Evolutionary conservation across 352 stramenopile species (phyloP).

Genomic region (Phytophthora capsici): DNA sequence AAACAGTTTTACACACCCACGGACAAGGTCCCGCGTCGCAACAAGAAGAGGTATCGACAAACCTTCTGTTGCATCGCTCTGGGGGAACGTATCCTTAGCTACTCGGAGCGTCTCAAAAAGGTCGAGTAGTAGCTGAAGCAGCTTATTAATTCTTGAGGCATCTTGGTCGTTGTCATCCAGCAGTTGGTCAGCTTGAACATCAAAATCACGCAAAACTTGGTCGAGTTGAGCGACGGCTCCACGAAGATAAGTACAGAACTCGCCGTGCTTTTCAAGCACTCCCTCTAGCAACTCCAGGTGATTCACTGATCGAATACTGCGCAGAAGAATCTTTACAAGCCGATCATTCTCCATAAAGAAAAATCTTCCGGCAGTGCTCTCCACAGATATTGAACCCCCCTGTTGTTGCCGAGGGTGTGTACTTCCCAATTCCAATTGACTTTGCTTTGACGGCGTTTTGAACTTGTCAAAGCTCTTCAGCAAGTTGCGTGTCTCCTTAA

Average conservation of each 20-base stretch:
- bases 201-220: slow-evolving; percentile 40
- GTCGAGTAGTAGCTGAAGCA: slow-evolving; percentile 35
- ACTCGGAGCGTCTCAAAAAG: slow-evolving; percentile 31
- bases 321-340: slow-evolving; percentile 72
- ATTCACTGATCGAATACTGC: slow-evolving; percentile 68
- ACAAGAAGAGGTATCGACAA: slow-evolving; percentile 29
- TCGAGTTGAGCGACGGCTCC: slow-evolving; percentile 41
- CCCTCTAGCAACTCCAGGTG: slow-evolving; percentile 55
- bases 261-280: slow-evolving; percentile 59
- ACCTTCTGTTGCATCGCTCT: background rate
- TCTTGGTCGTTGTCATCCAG: slow-evolving; percentile 1
- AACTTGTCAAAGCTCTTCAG: slow-evolving; percentile 56
- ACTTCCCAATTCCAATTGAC: background rate
- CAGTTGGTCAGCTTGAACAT: slow-evolving; percentile 20
- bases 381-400: slow-evolving; percentile 6
- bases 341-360: slow-evolving; percentile 81
- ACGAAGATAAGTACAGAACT: slow-evolving; percentile 43
- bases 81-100: slow-evolving; percentile 5
- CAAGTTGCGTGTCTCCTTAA: slow-evolving; percentile 37
- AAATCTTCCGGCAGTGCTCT: slow-evolving; percentile 30
- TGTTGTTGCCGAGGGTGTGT: slow-evolving; percentile 11
- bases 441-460: slow-evolving; percentile 35
- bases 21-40: slow-evolving; percentile 43
- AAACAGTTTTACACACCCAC: slow-evolving; percentile 61
- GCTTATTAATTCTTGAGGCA: slow-evolving; percentile 8